Base-by-base conservation (phyloP, 106 monocot species). In the Dendrobium catenatum region DNA sequence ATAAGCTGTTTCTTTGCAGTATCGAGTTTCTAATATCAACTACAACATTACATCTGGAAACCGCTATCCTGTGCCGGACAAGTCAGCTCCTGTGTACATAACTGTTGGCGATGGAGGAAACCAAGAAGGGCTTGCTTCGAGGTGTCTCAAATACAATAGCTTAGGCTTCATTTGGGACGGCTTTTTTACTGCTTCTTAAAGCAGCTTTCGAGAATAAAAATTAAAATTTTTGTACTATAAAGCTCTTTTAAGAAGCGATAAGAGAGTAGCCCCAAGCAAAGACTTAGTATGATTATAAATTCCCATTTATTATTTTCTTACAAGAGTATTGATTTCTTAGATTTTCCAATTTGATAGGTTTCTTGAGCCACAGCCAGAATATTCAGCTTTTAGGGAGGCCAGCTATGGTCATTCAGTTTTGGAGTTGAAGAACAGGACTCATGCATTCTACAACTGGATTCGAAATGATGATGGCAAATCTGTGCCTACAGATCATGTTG, bases 71-170 rank as follows among this genome's bases (percentile, higher is more conserved):
- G 75, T 90, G 20, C 93, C 92, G 37, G 88, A 99, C 81, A 93
- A 95, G 78, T 99, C 89, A 20, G 95, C 95, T 81, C 98, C 98
- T 10, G 95, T 99, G 24, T 99, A 95, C 73, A 83, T 99, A 72
- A 99, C 95, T 29, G 91, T 99, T 72, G 98, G 98, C 20, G 98
- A 99, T 86, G 98, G 98, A 68, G 98, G 98, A 77, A 99, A 99
- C 86, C 95, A 91, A 78, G 98, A 99, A 90, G 98, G 98, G 2
- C 95, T 99, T 79, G 98, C 95, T 86, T 84, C 77, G 80, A 91
- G 85, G 97, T 94, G 80, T 80, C 42, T 43, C 73, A 5, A 55
- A 42, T 46, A 73, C 18, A 75, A 6, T 4, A 22, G 68, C 68
- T 68, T 58, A 58, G 56, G 3, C 16, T 13, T 58, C 15, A 9